Conservation (phyloP, 148 eudicot species). For the Rhododendron molle region DNA sequence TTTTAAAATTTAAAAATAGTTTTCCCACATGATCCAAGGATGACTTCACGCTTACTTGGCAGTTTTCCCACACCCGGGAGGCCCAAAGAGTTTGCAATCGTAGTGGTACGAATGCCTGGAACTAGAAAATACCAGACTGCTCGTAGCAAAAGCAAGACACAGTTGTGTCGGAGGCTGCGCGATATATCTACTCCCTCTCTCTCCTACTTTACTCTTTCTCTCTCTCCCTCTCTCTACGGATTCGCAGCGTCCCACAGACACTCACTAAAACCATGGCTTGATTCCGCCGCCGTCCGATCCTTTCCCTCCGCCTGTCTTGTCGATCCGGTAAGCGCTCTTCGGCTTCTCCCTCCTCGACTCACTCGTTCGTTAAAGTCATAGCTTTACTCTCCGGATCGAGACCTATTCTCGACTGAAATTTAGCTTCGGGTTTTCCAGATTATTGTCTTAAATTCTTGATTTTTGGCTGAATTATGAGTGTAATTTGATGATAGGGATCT, state of each 20-base stretch:
- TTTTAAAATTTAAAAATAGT: no score
- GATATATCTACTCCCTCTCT: conserved; percentile 17
- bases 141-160: conserved; percentile 5
- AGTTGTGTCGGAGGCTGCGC: conserved; percentile 21
- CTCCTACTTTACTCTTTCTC: conserved; percentile 28
- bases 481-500: neutral
- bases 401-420: neutral
- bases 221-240: conserved; percentile 25
- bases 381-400: conserved; percentile 12
- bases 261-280: conserved; percentile 14
- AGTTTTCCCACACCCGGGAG: neutral
- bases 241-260: conserved; percentile 18
- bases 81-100: neutral
- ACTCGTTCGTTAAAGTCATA: neutral
- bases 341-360: neutral
- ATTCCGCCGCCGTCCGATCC: conserved; percentile 15
- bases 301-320: neutral
- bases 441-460: neutral
- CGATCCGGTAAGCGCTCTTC: conserved; percentile 23
- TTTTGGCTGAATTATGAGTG: no score
- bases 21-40: no score
- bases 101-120: neutral
- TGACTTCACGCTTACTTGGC: neutral
- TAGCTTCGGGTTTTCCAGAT: neutral
- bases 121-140: conserved; percentile 11